Evolutionary conservation across 306 rosid species (phyloP).

Genomic region (Vachellia collinsii): DNA sequence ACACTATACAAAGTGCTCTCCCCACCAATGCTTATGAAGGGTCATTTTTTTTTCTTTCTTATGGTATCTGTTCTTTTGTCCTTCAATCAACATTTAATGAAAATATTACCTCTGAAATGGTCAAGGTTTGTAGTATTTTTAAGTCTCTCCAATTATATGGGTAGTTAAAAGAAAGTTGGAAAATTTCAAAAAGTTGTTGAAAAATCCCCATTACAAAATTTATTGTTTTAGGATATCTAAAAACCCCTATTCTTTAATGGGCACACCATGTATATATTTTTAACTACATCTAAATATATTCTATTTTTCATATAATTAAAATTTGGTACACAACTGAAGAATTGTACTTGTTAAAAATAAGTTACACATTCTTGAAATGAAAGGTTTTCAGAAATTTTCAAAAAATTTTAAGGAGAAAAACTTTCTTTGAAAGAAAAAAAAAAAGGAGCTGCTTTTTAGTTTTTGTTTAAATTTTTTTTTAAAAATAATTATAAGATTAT

Average conservation of each 20-base stretch:
- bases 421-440: background rate
- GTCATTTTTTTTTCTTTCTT: slow-evolving; percentile 2
- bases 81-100: background rate
- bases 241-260: too few relatives aligned
- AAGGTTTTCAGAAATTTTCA: too few relatives aligned
- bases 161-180: background rate
- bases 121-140: background rate
- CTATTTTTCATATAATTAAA: too few relatives aligned
- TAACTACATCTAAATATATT: too few relatives aligned
- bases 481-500: background rate
- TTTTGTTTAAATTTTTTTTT: background rate
- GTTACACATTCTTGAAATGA: too few relatives aligned
- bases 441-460: background rate
- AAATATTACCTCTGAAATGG: background rate
- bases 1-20: slow-evolving; percentile 26
- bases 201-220: too few relatives aligned
- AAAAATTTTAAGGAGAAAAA: background rate
- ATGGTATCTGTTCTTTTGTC: slow-evolving; percentile 8
- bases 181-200: background rate
- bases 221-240: too few relatives aligned
- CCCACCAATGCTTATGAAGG: slow-evolving; percentile 21
- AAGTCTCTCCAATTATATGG: background rate
- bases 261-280: too few relatives aligned
- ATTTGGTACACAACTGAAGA: too few relatives aligned
- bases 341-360: too few relatives aligned